Base-by-base conservation (phyloP, 768 basidiomycete genomes). In the Leccinellum albellum region DNA sequence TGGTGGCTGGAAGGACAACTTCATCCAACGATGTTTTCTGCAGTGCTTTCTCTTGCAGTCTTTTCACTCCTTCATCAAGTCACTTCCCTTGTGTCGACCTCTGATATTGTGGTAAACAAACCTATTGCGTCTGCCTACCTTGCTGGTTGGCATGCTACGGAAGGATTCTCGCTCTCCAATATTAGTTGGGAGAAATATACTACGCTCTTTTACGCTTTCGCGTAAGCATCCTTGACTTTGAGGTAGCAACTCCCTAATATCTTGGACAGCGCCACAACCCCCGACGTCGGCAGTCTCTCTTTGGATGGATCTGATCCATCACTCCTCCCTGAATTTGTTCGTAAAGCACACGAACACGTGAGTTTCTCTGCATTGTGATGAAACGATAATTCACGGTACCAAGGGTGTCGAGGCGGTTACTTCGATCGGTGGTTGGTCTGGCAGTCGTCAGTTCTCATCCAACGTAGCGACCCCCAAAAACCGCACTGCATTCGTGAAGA, bases 351-450 rank as follows among this genome's bases (percentile, higher is more conserved):
- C 37, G 29, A 67, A 12, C 60, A 78, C 37, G 76, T 76, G 47
- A 51, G 75, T 56, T 15, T 24, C 5, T 32, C 20, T 17, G 47
- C 24, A 35, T 42, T 1, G 15, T 14, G n/a, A 17, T 44, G 20
- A 14, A 26, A n/a, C 12, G 6, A 15, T 13, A 37, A 3, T 35
- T 57, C n/a, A 51, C 21, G 26, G 2, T 52, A 17, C 20, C 60
- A 46, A 89, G 87, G 64, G 69, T 59, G 85, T 88, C 12, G 73
- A 76, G 48, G 82, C 88, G 0, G 67, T 79, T 12, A 57, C 88
- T 28, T 81, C 84, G 0, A 74, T 92, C 17, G 89, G 89, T 28
- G 89, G 89, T 23, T 91, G 87, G 86, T 76, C 73, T 4, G 89
- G 89, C 5, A 78, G 83, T 2, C 68, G 60, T 26, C 88, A 76